phyloP scores from a whole-genome alignment of 352 stramenopile species.

The Phytophthora fragariae region DNA sequence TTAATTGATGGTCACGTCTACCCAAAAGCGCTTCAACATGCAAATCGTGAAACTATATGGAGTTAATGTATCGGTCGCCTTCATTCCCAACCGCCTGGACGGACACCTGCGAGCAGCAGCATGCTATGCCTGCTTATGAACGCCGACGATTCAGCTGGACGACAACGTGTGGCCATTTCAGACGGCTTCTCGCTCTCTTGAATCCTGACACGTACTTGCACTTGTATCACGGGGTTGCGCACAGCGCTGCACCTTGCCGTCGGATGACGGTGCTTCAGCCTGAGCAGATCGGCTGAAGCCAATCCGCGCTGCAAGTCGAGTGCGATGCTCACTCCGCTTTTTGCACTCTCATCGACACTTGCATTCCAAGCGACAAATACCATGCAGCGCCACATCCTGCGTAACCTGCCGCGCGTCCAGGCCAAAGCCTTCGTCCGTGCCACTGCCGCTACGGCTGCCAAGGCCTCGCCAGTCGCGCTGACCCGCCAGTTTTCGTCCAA shows the following conservation, averaged over 20 bases:
- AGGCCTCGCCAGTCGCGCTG: conserved; percentile 22
- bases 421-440: conserved; percentile 13
- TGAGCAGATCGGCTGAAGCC: conserved; percentile 6
- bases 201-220: too few species aligned
- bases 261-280: neutral
- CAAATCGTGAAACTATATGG: conserved; percentile 20
- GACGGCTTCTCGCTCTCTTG: conserved; percentile 13
- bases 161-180: conserved; percentile 7
- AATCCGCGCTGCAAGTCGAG: neutral
- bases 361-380: conserved; percentile 10
- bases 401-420: conserved; percentile 35
- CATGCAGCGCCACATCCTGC: conserved; percentile 51
- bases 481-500: conserved; percentile 42
- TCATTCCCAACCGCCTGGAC: conserved; percentile 8
- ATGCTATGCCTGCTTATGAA: conserved; percentile 5
- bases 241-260: conserved; percentile 5
- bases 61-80: neutral
- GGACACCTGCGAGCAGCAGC: conserved; percentile 2
- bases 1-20: conserved; percentile 8
- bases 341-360: conserved; percentile 21
- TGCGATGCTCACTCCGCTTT: conserved; percentile 22
- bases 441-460: conserved; percentile 18
- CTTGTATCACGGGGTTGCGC: conserved; percentile 18
- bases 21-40: conserved; percentile 24
- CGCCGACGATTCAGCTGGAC: conserved; percentile 1